Conservation (phyloP, 805 yeast species). For the Lachancea nothofagi region DNA sequence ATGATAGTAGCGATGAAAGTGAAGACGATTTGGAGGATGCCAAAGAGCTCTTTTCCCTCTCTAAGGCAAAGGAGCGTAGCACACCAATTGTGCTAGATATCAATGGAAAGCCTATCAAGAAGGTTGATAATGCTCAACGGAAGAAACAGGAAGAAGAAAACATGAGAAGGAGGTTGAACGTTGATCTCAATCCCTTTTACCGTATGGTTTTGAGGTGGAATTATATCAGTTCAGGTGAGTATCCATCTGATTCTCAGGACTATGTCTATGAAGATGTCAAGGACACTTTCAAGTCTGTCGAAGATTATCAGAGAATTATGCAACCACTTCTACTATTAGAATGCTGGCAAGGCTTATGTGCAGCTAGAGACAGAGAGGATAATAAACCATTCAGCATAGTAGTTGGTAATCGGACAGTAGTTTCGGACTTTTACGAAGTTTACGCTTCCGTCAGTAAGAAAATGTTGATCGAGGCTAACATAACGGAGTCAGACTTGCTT, state of each 20-base stretch:
- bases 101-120: conserved; percentile 36
- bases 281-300: conserved; percentile 49
- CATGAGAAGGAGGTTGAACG: conserved; percentile 74
- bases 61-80: conserved; percentile 29
- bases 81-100: conserved; percentile 40
- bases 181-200: conserved; percentile 73
- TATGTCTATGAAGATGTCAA: conserved; percentile 43
- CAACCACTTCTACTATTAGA: conserved; percentile 82
- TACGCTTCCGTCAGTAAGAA: conserved; percentile 62
- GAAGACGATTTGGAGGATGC: conserved; percentile 37
- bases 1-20: conserved; percentile 37
- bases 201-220: conserved; percentile 70
- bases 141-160: conserved; percentile 60
- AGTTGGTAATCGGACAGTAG: conserved; percentile 74
- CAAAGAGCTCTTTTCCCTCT: conserved; percentile 32
- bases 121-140: conserved; percentile 36
- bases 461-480: conserved; percentile 44
- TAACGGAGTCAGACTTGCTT: conserved; percentile 72
- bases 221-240: conserved; percentile 49
- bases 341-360: conserved; percentile 86
- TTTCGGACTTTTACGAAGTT: conserved; percentile 84
- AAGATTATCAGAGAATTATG: conserved; percentile 63
- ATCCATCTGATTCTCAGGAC: conserved; percentile 48
- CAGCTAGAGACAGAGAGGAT: conserved; percentile 58
- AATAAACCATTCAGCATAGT: conserved; percentile 55